phyloP scores from a whole-genome alignment of 257 asterid genomes.

The Cynanchum wilfordii region DNA sequence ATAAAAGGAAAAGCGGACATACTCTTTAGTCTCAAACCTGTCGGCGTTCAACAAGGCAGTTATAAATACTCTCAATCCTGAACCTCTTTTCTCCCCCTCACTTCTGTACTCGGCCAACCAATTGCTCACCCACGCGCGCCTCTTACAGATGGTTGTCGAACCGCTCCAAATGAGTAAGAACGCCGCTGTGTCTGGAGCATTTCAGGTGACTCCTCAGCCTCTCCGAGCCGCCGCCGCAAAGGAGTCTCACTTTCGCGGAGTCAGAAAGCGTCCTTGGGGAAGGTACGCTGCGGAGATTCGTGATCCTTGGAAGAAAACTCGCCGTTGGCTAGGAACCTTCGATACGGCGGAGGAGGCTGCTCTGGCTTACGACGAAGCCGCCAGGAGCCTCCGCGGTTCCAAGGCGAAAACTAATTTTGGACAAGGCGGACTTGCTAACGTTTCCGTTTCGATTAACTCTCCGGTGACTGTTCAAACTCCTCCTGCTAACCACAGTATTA shows the following conservation, averaged over 20 bases:
- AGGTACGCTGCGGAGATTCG: constrained; percentile 69
- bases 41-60: constrained; percentile 31
- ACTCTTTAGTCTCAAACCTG: constrained; percentile 7
- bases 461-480: neutral
- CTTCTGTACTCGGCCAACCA: neutral
- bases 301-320: constrained; percentile 63
- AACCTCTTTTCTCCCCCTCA: neutral
- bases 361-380: constrained; percentile 58
- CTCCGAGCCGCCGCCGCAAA: constrained; percentile 4
- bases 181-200: constrained; percentile 16
- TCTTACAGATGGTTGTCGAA: constrained; percentile 15
- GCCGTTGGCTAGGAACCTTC: constrained; percentile 71
- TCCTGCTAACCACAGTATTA: neutral
- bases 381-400: constrained; percentile 51
- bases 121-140: neutral
- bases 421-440: constrained; percentile 12
- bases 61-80: constrained; percentile 30
- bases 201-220: constrained; percentile 17
- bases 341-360: constrained; percentile 76
- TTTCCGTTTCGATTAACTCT: constrained; percentile 15
- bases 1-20: neutral
- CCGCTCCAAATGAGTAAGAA: neutral
- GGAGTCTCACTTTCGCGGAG: constrained; percentile 54
- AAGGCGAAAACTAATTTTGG: constrained; percentile 59
- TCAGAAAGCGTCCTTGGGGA: constrained; percentile 70